Percentiles rank a stretch among this genome's conserved stretches.
These are phyloP conservation scores for Epichloe sibirici DNA, from an alignment of 2,329 filamentous ascomycete species.

Conservation along the genomic window DNA sequence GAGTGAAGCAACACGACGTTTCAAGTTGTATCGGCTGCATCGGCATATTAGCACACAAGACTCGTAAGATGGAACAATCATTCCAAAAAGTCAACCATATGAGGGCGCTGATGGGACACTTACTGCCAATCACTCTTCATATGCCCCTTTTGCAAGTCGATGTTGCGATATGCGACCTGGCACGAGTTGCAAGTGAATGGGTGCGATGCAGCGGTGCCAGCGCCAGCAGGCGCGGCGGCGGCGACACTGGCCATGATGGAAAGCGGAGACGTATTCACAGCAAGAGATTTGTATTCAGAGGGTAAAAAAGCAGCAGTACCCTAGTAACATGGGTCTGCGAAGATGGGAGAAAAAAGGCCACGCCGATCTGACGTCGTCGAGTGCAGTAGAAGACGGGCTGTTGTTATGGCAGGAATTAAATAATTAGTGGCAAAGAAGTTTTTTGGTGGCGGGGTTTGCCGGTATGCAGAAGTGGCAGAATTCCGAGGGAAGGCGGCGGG, in stretches of 20 bases:
- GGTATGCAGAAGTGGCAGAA: background rate
- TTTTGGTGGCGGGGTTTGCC: slow-evolving; percentile 14
- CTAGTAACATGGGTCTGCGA: background rate
- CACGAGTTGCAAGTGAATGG: slow-evolving; percentile 98
- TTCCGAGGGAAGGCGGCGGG: background rate
- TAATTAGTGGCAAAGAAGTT: slow-evolving; percentile 14
- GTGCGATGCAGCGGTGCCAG: slow-evolving; percentile 43
- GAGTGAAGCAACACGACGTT: slow-evolving; percentile 80
- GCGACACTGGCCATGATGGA: slow-evolving; percentile 34
- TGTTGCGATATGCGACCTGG: slow-evolving; percentile 89
- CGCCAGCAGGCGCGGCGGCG: slow-evolving; percentile 17
- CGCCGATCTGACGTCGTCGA: background rate
- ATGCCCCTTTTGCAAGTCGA: slow-evolving; percentile 83
- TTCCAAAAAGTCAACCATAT: background rate
- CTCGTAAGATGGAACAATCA: background rate
- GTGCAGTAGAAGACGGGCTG: background rate
- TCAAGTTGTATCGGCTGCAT: slow-evolving; percentile 80
- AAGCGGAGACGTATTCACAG: background rate
- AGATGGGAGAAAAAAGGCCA: background rate
- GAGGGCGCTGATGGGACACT: slow-evolving; percentile 26
- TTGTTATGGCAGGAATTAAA: slow-evolving; percentile 9
- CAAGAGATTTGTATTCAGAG: background rate
- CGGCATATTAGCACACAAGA: background rate
- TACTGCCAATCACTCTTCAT: slow-evolving; percentile 99
- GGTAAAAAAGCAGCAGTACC: background rate